A percentile compares a stretch with the other conserved stretches of the same genome.
Conservation (phyloP, 1,284 basidiomycete species). For the Sporisorium reilianum region DNA sequence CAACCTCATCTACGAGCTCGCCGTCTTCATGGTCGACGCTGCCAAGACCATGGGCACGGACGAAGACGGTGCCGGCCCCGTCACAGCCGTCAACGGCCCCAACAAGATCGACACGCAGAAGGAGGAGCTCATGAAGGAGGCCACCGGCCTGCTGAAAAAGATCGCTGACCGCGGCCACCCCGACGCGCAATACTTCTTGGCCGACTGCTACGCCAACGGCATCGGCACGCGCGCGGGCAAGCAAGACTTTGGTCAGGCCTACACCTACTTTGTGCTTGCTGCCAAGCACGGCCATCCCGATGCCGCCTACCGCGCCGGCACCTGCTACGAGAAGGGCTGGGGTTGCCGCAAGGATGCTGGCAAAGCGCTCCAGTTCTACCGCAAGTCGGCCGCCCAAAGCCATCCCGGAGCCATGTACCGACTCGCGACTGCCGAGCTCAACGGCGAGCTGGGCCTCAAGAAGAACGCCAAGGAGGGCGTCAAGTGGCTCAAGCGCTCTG, state of each 20-base stretch:
- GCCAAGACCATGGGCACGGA: constrained; percentile 65
- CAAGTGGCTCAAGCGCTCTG: constrained; percentile 96
- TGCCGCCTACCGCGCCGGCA: constrained; percentile 93
- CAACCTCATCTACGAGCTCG: constrained; percentile 96
- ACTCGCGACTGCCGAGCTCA: constrained; percentile 93
- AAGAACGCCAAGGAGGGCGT: constrained; percentile 94
- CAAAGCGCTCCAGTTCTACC: constrained; percentile 92
- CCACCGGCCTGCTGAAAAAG: constrained; percentile 84
- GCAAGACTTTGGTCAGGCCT: constrained; percentile 97
- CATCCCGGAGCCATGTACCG: constrained; percentile 98
- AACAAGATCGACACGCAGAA: constrained; percentile 44
- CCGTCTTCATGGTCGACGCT: constrained; percentile 98
- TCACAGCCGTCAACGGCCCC: constrained; percentile 31
- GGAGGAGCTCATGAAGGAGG: constrained; percentile 87
- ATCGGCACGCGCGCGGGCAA: constrained; percentile 84
- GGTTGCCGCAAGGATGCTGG: constrained; percentile 90
- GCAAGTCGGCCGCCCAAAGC: constrained; percentile 86
- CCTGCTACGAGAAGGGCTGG: constrained; percentile 99
- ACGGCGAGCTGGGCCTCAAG: constrained; percentile 89
- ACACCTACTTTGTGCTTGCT: constrained; percentile 93
- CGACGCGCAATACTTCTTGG: constrained; percentile 94
- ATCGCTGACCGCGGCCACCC: constrained; percentile 93
- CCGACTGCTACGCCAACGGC: constrained; percentile 97
- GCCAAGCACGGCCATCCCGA: constrained; percentile 99
- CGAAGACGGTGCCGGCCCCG: constrained; percentile 29